Evolutionary conservation across 148 eudicot genomes (phyloP), one percentile per base, ranked within the genome.

Genomic region (Rhododendron ferrugineum): DNA sequence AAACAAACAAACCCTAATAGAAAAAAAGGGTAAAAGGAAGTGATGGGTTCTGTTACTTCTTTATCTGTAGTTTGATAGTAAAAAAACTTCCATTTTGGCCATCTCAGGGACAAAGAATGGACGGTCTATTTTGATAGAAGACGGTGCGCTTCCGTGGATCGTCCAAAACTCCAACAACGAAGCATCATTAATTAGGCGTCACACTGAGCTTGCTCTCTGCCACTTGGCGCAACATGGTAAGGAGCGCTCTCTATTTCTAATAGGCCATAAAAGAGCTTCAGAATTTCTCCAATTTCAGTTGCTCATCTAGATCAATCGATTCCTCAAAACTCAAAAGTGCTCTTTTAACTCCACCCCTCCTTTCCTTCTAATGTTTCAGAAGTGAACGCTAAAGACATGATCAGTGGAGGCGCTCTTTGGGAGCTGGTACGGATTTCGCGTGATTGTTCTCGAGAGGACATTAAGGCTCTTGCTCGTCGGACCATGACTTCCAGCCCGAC

Each of bases 161-260:
- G 99, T 97, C 52, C 98, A 94, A 87, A 95, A 97, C 82, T 94
- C 99, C 78, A 97, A 97, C 89, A 94, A 90, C 79, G 99, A 97
- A 87, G 98, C 99, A 76, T 94, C 99, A 60, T 89, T 95, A 52
- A 95, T 97, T 50, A 89, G 99, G 90, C 96, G 99, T 81, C 99
- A 97, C 90, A 93, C 93, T 78, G 99, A 97, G 90, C 94, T 97
- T 28, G 99, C 99, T 37, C 98, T 97, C 47, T 97, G 98, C 91
- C 98, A 97, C 90, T 89, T 97, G 87, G 99, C 99, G 56, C 98
- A 97, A 83, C 99, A 95, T 80, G 99, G 99, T 97, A 83, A 91
- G 89, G 66, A 26, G 36, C 5, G 30, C 14, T 64, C 13, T 64
- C 30, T 64, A n/a, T 11, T 8, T 64, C 5, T 64, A n/a, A 64